phyloP scores from a whole-genome alignment of 768 basidiomycete genomes.

The Mrakia frigida region DNA sequence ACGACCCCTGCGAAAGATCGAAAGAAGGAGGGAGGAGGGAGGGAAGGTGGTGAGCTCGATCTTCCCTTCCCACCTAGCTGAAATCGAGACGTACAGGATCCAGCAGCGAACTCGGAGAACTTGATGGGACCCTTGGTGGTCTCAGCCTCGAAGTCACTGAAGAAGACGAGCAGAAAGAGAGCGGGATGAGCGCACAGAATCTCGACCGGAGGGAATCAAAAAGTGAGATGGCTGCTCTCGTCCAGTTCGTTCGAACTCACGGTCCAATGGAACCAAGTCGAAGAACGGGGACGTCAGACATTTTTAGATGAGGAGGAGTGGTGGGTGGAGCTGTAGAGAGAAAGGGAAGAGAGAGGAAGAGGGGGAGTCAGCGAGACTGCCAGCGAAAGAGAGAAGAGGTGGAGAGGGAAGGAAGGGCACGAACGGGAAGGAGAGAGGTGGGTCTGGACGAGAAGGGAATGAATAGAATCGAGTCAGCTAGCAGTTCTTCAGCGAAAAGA shows the following conservation, averaged over 20 bases:
- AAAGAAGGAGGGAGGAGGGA: slow-evolving; percentile 38
- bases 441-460: too few species aligned
- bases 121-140: slow-evolving; percentile 82
- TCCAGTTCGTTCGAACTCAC: background rate
- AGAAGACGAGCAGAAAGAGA: background rate
- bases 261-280: slow-evolving; percentile 57
- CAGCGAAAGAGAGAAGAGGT: too few species aligned
- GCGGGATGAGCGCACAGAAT: too few species aligned
- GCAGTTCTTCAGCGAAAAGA: too few species aligned
- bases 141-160: slow-evolving; percentile 50
- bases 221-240: background rate
- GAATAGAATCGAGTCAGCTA: too few species aligned
- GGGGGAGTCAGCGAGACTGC: background rate
- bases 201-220: background rate
- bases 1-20: too few species aligned
- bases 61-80: too few species aligned
- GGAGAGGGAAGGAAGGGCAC: too few species aligned
- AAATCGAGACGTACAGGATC: background rate
- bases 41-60: background rate
- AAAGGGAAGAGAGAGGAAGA: background rate
- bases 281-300: slow-evolving; percentile 1
- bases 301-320: background rate
- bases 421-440: too few species aligned
- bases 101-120: slow-evolving; percentile 47
- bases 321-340: background rate